A percentile compares a stretch with the other conserved stretches of the same genome.
Conservation (phyloP, 805 yeast species). For the Grigorovia yakushimaensis region DNA sequence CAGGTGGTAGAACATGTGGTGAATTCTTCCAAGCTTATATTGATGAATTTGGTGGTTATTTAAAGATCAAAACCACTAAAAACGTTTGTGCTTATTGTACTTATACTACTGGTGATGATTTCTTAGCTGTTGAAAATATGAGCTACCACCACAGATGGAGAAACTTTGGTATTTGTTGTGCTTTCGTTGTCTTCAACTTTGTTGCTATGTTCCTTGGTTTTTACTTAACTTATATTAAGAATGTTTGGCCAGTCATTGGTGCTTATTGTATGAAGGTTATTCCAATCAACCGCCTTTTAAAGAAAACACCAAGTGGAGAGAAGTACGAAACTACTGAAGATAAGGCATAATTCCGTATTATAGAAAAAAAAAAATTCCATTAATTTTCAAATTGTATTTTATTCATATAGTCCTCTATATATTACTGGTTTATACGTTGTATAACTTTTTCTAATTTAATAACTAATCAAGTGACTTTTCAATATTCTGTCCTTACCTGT, state of each 20-base stretch:
- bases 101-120: constrained; percentile 32
- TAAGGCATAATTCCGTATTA: not conserved
- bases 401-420: not conserved
- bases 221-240: constrained; percentile 14
- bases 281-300: constrained; percentile 1
- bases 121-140: constrained; percentile 31
- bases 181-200: constrained; percentile 41
- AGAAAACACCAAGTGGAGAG: not conserved
- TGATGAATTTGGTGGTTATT: constrained; percentile 41
- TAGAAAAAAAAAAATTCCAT: not conserved
- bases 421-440: not conserved
- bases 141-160: constrained; percentile 45
- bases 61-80: constrained; percentile 39
- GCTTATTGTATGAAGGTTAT: constrained; percentile 5
- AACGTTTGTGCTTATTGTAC: constrained; percentile 35
- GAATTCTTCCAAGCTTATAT: constrained; percentile 40
- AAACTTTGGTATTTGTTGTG: constrained; percentile 49
- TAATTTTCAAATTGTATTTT: not conserved
- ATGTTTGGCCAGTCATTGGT: constrained; percentile 12
- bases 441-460: not conserved
- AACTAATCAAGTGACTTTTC: not conserved
- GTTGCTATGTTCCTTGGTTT: constrained; percentile 25
- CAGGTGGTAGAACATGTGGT: constrained; percentile 52
- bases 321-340: not conserved
- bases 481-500: not conserved